These are phyloP conservation scores for Hyphopichia burtonii DNA, from an alignment of 1,139 yeast species.

Conservation along the genomic window DNA sequence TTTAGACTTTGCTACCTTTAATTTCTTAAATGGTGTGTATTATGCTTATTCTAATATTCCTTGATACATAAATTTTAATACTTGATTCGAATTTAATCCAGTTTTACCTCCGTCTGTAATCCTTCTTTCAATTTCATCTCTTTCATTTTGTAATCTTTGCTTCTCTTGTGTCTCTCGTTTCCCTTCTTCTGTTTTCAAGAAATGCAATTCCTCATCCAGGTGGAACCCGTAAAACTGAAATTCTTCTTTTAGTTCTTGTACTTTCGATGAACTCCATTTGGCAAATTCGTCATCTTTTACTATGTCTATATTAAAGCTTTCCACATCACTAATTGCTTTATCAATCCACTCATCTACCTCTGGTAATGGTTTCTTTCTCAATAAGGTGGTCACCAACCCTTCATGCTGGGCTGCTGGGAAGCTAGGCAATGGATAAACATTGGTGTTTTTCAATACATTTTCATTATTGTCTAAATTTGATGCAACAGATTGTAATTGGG, in stretches of 20 bases:
- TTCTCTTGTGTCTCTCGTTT: slow-evolving; percentile 28
- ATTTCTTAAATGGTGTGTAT: neutral
- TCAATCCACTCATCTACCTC: slow-evolving; percentile 88
- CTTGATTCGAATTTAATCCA: slow-evolving; percentile 37
- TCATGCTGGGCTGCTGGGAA: slow-evolving; percentile 87
- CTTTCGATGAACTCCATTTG: slow-evolving; percentile 58
- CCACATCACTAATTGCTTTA: slow-evolving; percentile 44
- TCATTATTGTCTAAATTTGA: slow-evolving; percentile 62
- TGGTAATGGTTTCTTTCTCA: slow-evolving; percentile 84
- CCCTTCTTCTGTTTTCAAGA: slow-evolving; percentile 41
- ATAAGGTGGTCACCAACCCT: slow-evolving; percentile 73
- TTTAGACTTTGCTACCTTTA: neutral
- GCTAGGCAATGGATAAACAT: slow-evolving; percentile 76
- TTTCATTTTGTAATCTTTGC: slow-evolving; percentile 25
- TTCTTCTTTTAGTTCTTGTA: slow-evolving; percentile 52
- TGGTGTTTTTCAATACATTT: slow-evolving; percentile 60
- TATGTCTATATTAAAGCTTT: slow-evolving; percentile 25
- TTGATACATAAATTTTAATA: slow-evolving; percentile 41
- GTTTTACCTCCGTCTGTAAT: slow-evolving; percentile 33
- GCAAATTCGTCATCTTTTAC: slow-evolving; percentile 54
- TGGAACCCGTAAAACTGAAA: slow-evolving; percentile 64
- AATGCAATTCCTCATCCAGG: slow-evolving; percentile 47
- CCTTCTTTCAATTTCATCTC: slow-evolving; percentile 25
- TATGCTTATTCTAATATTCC: slow-evolving; percentile 23
- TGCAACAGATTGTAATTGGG: slow-evolving; percentile 77